Conservation (phyloP, 768 basidiomycete species). For the Paxillus involutus region DNA sequence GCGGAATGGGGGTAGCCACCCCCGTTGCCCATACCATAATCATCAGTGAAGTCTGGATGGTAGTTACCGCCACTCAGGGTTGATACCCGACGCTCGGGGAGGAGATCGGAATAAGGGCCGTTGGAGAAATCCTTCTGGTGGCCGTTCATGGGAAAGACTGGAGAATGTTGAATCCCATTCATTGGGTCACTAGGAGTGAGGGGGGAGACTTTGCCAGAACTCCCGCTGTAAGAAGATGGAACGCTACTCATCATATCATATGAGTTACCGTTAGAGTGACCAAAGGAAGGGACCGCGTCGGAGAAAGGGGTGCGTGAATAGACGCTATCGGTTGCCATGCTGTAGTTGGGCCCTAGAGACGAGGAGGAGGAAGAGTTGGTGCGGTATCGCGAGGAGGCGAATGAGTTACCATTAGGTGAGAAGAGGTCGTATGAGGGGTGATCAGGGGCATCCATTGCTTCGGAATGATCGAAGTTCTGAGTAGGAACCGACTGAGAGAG, state of each 20-base stretch:
- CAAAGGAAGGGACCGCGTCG: constrained; percentile 61
- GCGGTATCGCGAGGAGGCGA: constrained; percentile 63
- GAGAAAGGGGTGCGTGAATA: constrained; percentile 60
- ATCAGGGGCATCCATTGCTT: constrained; percentile 56
- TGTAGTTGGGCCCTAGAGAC: constrained; percentile 58
- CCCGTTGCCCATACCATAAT: constrained; percentile 52
- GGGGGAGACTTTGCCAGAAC: constrained; percentile 75
- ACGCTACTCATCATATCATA: constrained; percentile 68
- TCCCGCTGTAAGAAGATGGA: constrained; percentile 54
- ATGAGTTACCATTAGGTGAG: constrained; percentile 45
- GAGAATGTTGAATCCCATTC: constrained; percentile 52
- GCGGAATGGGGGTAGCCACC: constrained; percentile 49
- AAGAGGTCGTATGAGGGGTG: constrained; percentile 67
- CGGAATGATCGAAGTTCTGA: constrained; percentile 49
- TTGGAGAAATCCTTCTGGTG: constrained; percentile 58
- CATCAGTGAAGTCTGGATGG: constrained; percentile 62
- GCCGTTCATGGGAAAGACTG: constrained; percentile 45
- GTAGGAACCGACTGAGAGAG: constrained; percentile 34
- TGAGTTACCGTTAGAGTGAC: constrained; percentile 47
- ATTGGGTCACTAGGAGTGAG: constrained; percentile 69
- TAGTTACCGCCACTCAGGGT: constrained; percentile 45
- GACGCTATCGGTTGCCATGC: constrained; percentile 53
- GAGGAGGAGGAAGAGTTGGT: constrained; percentile 72
- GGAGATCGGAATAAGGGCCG: constrained; percentile 55
- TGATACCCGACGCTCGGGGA: constrained; percentile 59